Base-by-base conservation (phyloP, 1,284 basidiomycete genomes). In the Taiwanofungus camphoratus region DNA sequence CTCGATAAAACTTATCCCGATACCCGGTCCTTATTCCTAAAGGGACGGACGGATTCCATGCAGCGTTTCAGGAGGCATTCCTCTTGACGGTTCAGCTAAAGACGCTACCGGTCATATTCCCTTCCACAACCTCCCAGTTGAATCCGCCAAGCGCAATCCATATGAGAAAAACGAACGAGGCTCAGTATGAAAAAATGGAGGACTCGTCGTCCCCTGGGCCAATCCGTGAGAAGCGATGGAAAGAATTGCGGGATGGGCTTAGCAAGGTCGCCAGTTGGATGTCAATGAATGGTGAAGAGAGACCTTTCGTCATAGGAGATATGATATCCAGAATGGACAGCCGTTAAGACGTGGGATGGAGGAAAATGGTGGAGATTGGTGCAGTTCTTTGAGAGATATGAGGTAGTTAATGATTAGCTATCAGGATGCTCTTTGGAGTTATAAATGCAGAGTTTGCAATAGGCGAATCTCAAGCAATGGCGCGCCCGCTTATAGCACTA, bases 1-100 rank as follows among this genome's bases (percentile, higher is more conserved):
- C 57, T 68, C 47, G 65, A 68, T 43, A 44, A 48, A 35, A 58
- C 56, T 13, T 67, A 65, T 49, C 64, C 61, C 16, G 49, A 49
- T 39, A 52, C 55, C 3, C 52, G 6, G 20, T 23, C 22, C 46
- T 63, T 27, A 52, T 65, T 35, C 57, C 56, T 2, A 23, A 32
- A 4, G 53, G 49, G 12, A 50, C 55, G 4, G 40, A 47, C 35
- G 62, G 58, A 8, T 55, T 71, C 1, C 63, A 64, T 23, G 50
- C 53, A 2, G 62, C 63, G 3, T 68, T 70, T 46, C 37, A 46
- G 5, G 49, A 54, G 11, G 49, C 51, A 1, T 52, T 61, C 39
- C 8, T 29, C 12, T 15, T 15, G 1, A 23, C 45, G 1, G n/a
- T 52, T 26, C 20, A 16, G 19, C 8, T 11, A 24, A 27, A 38